Evolutionary conservation across 2,329 filamentous ascomycete genomes (phyloP).

Genomic region (Pestalotiopsis sp.): DNA sequence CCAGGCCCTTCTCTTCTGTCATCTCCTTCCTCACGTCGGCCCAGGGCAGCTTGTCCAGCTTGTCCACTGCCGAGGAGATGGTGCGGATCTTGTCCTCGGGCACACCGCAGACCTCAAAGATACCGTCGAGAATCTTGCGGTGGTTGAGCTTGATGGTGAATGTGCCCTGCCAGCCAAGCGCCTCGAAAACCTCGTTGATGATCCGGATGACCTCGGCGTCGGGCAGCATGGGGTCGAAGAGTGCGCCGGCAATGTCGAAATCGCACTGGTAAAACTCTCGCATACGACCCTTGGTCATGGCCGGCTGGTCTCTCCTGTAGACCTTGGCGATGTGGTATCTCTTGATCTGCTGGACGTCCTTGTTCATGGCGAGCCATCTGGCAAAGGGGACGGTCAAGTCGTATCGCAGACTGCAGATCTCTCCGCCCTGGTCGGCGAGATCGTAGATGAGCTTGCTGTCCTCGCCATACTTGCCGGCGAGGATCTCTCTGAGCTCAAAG

Average conservation of each 20-base stretch:
- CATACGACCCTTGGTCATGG: slow-evolving; percentile 77
- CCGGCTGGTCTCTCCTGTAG: slow-evolving; percentile 78
- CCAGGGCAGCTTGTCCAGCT: slow-evolving; percentile 78
- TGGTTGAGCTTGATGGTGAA: slow-evolving; percentile 83
- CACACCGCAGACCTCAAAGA: slow-evolving; percentile 80
- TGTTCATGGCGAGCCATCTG: slow-evolving; percentile 78
- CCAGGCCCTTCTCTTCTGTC: slow-evolving; percentile 75
- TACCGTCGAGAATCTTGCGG: slow-evolving; percentile 76
- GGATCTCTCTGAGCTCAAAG: slow-evolving; percentile 76
- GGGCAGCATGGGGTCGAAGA: slow-evolving; percentile 75
- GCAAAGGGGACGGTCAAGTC: slow-evolving; percentile 81
- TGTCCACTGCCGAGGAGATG: slow-evolving; percentile 79
- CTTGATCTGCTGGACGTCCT: slow-evolving; percentile 69
- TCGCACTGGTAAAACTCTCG: slow-evolving; percentile 82
- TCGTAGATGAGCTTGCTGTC: slow-evolving; percentile 72
- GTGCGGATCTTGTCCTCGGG: slow-evolving; percentile 72
- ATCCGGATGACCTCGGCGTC: slow-evolving; percentile 76
- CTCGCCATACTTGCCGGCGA: slow-evolving; percentile 60
- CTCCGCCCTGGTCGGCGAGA: slow-evolving; percentile 80
- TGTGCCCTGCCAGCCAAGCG: slow-evolving; percentile 66
- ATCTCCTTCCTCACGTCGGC: slow-evolving; percentile 76
- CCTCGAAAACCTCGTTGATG: slow-evolving; percentile 72
- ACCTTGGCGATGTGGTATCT: slow-evolving; percentile 81
- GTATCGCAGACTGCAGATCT: slow-evolving; percentile 80
- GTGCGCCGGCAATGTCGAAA: slow-evolving; percentile 73